A percentile compares a stretch with the other conserved stretches of the same genome.
These are phyloP conservation scores for Hemileccinum rubropunctum DNA, from an alignment of 768 basidiomycete species.

Conservation along the genomic window DNA sequence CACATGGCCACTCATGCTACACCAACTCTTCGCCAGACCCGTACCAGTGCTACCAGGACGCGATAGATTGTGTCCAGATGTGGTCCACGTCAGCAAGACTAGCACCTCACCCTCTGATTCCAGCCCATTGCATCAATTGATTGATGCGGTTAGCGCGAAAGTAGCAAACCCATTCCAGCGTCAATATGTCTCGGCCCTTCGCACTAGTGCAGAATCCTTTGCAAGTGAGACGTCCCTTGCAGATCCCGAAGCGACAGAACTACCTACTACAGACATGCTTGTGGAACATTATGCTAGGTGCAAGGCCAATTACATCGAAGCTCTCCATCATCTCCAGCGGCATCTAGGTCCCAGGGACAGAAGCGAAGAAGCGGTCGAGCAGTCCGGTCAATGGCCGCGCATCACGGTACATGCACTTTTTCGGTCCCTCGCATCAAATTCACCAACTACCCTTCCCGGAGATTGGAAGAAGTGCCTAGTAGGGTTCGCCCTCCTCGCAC, in stretches of 20 bases:
- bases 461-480: conserved; percentile 30
- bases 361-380: conserved; percentile 8
- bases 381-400: conserved; percentile 35
- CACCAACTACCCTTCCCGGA: conserved; percentile 1
- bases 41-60: too few relatives aligned
- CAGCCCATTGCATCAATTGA: too few relatives aligned
- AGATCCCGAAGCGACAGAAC: not conserved
- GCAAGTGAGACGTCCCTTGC: too few relatives aligned
- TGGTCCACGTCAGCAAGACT: too few relatives aligned
- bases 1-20: too few relatives aligned
- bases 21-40: too few relatives aligned
- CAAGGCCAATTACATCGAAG: not conserved
- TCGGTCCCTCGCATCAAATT: conserved; percentile 22
- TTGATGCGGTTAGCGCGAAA: too few relatives aligned
- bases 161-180: too few relatives aligned
- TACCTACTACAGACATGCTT: not conserved
- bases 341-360: conserved; percentile 9
- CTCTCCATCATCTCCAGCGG: not conserved
- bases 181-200: not conserved
- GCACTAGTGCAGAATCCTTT: not conserved
- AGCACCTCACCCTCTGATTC: too few relatives aligned
- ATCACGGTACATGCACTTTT: conserved; percentile 30
- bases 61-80: too few relatives aligned
- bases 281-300: not conserved
- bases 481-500: conserved; percentile 22